Percentiles rank a stretch among this genome's conserved stretches.
phyloP scores from a whole-genome alignment of 2,329 filamentous ascomycete genomes.

The Aspergillus pseudotamarii region DNA sequence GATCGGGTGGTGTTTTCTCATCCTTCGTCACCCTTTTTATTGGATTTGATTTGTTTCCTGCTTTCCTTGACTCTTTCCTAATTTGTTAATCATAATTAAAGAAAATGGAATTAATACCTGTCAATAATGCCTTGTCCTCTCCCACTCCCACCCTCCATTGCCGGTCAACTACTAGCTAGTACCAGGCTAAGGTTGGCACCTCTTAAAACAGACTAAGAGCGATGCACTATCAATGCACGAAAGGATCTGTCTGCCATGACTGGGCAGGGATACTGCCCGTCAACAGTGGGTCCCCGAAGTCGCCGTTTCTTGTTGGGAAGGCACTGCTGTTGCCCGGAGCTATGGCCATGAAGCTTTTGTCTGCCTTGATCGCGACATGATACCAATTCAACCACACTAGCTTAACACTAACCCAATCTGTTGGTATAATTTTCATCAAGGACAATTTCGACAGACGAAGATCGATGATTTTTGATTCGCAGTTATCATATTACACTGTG shows the following conservation, averaged over 20 bases:
- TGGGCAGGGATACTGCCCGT: slow-evolving; percentile 5
- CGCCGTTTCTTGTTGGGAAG: slow-evolving; percentile 6
- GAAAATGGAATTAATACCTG: background rate
- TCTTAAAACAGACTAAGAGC: background rate
- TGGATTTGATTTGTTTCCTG: background rate
- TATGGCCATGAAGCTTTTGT: slow-evolving; percentile 6
- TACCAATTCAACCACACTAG: slow-evolving; percentile 7
- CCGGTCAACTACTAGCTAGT: background rate
- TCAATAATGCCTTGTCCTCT: slow-evolving; percentile 2
- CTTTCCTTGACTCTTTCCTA: background rate
- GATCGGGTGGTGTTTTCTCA: background rate
- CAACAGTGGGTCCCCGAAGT: slow-evolving; percentile 7
- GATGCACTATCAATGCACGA: slow-evolving; percentile 16
- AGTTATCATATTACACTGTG: background rate
- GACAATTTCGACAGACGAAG: background rate
- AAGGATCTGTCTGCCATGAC: slow-evolving; percentile 20
- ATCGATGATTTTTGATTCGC: background rate
- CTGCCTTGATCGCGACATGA: slow-evolving; percentile 12
- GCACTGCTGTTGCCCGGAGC: slow-evolving; percentile 3
- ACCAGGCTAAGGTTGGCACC: background rate
- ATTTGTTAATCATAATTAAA: background rate
- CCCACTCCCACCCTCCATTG: background rate
- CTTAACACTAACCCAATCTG: slow-evolving; percentile 7
- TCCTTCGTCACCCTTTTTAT: background rate
- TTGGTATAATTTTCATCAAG: background rate